These are phyloP conservation scores for Pseudogymnoascus verrucosus DNA, from an alignment of 2,329 filamentous ascomycete genomes.

Conservation along the genomic window DNA sequence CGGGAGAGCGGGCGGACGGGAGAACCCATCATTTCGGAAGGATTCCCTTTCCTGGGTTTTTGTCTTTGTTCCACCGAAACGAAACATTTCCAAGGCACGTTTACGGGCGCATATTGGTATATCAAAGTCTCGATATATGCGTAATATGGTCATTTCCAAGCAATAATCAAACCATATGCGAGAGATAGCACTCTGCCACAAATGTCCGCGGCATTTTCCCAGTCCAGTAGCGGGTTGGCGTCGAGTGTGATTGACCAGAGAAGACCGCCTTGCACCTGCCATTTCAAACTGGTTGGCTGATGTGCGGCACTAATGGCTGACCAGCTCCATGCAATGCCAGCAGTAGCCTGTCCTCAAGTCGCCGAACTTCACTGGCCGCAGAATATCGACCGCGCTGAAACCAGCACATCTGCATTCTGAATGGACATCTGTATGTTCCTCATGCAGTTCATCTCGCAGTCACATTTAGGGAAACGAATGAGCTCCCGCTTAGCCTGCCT, in stretches of 20 bases:
- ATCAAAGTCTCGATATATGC: background rate
- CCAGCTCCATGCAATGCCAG: constrained; percentile 5
- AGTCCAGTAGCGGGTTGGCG: background rate
- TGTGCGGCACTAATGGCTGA: background rate
- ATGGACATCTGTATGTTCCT: background rate
- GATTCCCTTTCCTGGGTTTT: background rate
- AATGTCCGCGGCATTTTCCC: background rate
- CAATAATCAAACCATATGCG: background rate
- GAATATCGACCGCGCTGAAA: background rate
- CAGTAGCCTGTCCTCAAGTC: constrained; percentile 3
- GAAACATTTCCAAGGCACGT: constrained; percentile 5
- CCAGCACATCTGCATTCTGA: constrained; percentile 3
- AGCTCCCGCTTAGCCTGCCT: background rate
- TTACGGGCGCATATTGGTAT: background rate
- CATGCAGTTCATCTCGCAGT: constrained; percentile 1
- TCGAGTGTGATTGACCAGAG: background rate
- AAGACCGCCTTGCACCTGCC: constrained; percentile 1
- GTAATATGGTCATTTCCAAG: constrained; percentile 1
- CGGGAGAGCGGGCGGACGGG: constrained; percentile 7
- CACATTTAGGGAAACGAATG: constrained; percentile 2
- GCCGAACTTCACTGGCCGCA: background rate
- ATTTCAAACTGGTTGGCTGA: constrained; percentile 3
- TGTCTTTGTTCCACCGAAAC: background rate
- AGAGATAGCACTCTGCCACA: background rate
- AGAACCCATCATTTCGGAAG: constrained; percentile 1